Base-by-base conservation (phyloP, 2,329 filamentous ascomycete species). In the Diaporthe vaccinii region DNA sequence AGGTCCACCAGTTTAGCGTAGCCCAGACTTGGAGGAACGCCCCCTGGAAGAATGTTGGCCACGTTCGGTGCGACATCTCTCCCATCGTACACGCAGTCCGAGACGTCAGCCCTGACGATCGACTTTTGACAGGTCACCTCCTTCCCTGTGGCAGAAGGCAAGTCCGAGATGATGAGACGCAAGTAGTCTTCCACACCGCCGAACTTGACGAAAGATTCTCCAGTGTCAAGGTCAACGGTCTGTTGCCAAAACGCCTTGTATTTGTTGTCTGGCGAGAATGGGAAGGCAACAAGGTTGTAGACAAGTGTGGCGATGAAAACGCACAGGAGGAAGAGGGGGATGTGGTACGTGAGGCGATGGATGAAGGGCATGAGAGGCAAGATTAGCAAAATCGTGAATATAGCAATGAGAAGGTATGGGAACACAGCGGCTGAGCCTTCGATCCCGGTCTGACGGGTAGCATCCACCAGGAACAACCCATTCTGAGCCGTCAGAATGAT, bases 171-270 rank as follows among this genome's bases (percentile, higher is more conserved):
- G 61, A 96, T 91, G 46, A 89, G 85, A 17, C 90, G 87, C 1
- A 97, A 85, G 81, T 92, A 97, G 5, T 91, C 87, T 77, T 91
- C 87, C 3, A 95, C 82, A 0, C 95, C 95, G 0, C 88, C 89
- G 12, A 98, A 86, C 46, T 91, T 91, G 55, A 96, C 93, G 2
- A 85, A 87, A 78, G 95, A 95, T 20, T 88, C 85, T n/a, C 92
- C 92, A 5, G 88, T 91, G 78, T 94, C 93, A 14, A 98, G 89
- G 78, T 98, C 91, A 65, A 98, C 87, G 14, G 90, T 90, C 82
- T 99, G 96, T 68, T 94, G 87, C 83, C 98, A 98, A 83, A 92
- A 97, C 65, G 96, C 88, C 84, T 98, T 98, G 83, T 98, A 91
- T 51, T 95, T 91, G 81, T 92, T 94, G 75, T 91, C 89, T 31